Evolutionary conservation across 331 rosid species (phyloP).

Genomic region (Saraca asoca): DNA sequence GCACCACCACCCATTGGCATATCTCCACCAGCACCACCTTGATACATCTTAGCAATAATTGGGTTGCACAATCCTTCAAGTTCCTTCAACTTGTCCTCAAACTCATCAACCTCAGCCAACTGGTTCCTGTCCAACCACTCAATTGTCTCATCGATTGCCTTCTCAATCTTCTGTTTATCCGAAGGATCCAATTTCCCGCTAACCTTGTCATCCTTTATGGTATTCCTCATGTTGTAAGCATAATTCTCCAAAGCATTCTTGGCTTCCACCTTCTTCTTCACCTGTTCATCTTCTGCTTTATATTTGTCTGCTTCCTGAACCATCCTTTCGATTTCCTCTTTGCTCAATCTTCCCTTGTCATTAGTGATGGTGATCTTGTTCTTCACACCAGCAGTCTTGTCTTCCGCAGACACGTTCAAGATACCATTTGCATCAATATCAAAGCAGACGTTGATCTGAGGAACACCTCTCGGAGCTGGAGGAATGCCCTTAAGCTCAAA

Average conservation of each 20-base stretch:
- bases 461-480: slow-evolving; percentile 29
- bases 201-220: slow-evolving; percentile 18
- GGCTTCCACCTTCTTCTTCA: slow-evolving; percentile 33
- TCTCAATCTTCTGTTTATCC: slow-evolving; percentile 27
- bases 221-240: slow-evolving; percentile 31
- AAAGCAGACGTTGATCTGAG: slow-evolving; percentile 32
- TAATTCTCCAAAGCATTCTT: slow-evolving; percentile 26
- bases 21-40: background rate
- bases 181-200: slow-evolving; percentile 24
- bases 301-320: slow-evolving; percentile 32
- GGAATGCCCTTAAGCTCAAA: slow-evolving; percentile 31
- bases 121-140: slow-evolving; percentile 30
- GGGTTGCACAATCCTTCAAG: slow-evolving; percentile 28
- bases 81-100: slow-evolving; percentile 28
- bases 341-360: slow-evolving; percentile 30
- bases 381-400: slow-evolving; percentile 30
- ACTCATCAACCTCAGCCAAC: slow-evolving; percentile 29
- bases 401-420: slow-evolving; percentile 26
- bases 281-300: slow-evolving; percentile 32
- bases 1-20: slow-evolving; percentile 2
- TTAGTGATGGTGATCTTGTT: slow-evolving; percentile 28
- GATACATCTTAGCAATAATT: background rate
- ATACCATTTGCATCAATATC: slow-evolving; percentile 31
- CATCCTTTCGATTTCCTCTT: slow-evolving; percentile 31
- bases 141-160: slow-evolving; percentile 27